Conservation (phyloP, 176 grass and related monocot species). For the Oryza officinalis region DNA sequence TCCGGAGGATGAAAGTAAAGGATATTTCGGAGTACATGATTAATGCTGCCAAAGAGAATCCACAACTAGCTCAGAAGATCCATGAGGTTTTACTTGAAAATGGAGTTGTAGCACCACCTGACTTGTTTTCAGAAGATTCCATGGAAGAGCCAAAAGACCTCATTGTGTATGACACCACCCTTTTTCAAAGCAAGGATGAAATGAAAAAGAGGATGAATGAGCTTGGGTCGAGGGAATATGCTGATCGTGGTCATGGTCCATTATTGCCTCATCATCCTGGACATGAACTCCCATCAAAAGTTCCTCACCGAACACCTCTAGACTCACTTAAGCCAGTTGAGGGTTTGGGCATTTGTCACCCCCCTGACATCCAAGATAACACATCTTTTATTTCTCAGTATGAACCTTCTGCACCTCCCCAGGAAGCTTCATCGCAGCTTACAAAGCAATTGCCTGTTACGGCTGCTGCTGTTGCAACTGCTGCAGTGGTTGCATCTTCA, state of each 20-base stretch:
- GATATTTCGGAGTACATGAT: conserved; percentile 99
- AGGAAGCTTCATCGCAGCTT: conserved; percentile 38
- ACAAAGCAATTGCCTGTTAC: conserved; percentile 82
- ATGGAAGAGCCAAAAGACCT: conserved; percentile 68
- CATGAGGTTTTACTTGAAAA: conserved; percentile 96
- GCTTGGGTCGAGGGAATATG: conserved; percentile 52
- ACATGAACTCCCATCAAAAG: conserved; percentile 52
- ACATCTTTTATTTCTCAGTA: conserved; percentile 42
- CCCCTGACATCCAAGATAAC: conserved; percentile 32
- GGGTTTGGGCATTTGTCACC: conserved; percentile 45
- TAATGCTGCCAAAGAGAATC: conserved; percentile 97
- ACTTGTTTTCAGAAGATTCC: conserved; percentile 90
- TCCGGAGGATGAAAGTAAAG: conserved; percentile 91
- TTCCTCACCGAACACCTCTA: conserved; percentile 30
- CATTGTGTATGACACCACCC: conserved; percentile 54
- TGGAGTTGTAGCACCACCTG: conserved; percentile 87
- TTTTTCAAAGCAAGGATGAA: conserved; percentile 65
- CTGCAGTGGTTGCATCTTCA: conserved; percentile 93
- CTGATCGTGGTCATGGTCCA: conserved; percentile 55
- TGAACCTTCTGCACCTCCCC: conserved; percentile 59
- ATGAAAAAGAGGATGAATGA: conserved; percentile 63
- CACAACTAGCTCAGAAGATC: conserved; percentile 85
- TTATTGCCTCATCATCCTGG: conserved; percentile 51
- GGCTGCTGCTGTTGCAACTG: conserved; percentile 94
- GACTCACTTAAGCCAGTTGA: conserved; percentile 62